phyloP scores from a whole-genome alignment of 768 basidiomycete genomes.

The Glaciozyma martinii region DNA sequence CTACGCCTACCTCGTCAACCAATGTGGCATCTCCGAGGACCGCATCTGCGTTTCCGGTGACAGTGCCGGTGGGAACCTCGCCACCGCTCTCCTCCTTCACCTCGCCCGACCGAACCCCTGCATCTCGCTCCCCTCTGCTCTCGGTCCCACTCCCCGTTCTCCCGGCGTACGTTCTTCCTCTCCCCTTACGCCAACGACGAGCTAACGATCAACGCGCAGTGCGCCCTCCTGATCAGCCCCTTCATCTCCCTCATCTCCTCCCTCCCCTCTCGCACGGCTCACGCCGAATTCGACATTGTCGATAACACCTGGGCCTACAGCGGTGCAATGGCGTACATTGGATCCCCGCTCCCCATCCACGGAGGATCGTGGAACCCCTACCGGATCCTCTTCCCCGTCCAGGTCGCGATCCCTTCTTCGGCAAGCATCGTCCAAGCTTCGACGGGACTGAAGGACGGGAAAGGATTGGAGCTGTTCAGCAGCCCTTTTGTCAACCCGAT shows the following conservation, averaged over 20 bases:
- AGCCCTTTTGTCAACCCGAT: conserved; percentile 24
- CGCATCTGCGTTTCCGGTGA: conserved; percentile 63
- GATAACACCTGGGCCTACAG: conserved; percentile 2
- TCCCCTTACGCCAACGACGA: background rate
- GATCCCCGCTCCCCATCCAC: background rate
- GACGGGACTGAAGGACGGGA: background rate
- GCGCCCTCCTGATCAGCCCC: conserved; percentile 11
- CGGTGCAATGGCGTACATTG: conserved; percentile 9
- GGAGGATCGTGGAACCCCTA: conserved; percentile 2
- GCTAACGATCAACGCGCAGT: background rate
- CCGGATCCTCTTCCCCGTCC: background rate
- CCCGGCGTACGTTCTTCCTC: conserved; percentile 13
- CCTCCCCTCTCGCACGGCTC: background rate
- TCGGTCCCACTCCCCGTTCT: conserved; percentile 1
- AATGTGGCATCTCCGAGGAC: conserved; percentile 51
- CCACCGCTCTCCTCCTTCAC: conserved; percentile 38
- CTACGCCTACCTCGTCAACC: conserved; percentile 57
- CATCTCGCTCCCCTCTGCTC: conserved; percentile 6
- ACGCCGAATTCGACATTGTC: conserved; percentile 16
- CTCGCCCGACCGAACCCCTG: conserved; percentile 27
- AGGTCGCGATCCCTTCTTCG: background rate
- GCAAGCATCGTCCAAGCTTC: background rate
- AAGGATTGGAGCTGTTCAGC: conserved; percentile 11
- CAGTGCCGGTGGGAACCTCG: conserved; percentile 68
- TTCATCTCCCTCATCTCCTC: conserved; percentile 14